phyloP scores from a whole-genome alignment of 176 grass and related monocot species.

The Olyra latifolia region DNA sequence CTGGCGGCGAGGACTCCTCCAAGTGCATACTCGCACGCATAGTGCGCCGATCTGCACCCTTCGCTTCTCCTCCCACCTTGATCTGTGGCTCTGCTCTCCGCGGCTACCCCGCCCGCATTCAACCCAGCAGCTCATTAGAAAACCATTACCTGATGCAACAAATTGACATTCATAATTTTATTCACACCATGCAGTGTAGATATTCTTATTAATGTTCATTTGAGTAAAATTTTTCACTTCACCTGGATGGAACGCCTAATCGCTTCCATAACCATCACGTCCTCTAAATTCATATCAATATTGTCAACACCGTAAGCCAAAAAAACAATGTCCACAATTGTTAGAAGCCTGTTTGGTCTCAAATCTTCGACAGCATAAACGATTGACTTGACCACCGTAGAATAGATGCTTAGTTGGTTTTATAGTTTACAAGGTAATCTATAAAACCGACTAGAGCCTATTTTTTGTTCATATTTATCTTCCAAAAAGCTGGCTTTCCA shows the following conservation, averaged over 20 bases:
- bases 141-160: background rate
- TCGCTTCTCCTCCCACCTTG: no score
- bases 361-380: slow-evolving; percentile 6
- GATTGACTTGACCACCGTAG: slow-evolving; percentile 1
- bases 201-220: slow-evolving; percentile 1
- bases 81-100: no score
- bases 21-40: no score
- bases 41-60: no score
- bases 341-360: slow-evolving; percentile 14
- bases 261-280: slow-evolving; percentile 99
- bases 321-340: slow-evolving; percentile 24
- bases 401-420: slow-evolving; percentile 4
- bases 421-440: background rate
- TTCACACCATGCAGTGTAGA: background rate
- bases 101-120: no score
- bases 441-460: background rate
- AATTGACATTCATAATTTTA: slow-evolving; percentile 10
- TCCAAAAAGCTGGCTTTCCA: background rate
- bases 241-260: slow-evolving; percentile 98
- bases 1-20: no score
- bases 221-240: slow-evolving; percentile 27
- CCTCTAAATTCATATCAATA: slow-evolving; percentile 74
- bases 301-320: slow-evolving; percentile 78
- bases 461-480: background rate
- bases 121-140: slow-evolving; percentile 1